Base-by-base conservation (phyloP, 2,329 filamentous ascomycete genomes). In the Cordyceps sp. region DNA sequence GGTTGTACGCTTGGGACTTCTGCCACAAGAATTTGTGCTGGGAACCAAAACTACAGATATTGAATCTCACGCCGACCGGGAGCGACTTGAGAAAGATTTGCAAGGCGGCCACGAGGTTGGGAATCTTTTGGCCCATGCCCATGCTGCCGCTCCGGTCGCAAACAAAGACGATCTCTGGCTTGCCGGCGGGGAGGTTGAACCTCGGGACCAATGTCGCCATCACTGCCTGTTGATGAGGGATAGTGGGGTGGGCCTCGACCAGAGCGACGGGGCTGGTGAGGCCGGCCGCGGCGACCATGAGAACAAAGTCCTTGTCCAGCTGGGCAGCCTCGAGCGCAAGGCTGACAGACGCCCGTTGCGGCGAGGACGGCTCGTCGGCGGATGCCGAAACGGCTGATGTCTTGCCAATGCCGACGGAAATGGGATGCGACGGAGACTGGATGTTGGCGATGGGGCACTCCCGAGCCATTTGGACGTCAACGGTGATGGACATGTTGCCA, bases 61-160 rank as follows among this genome's bases (percentile, higher is more conserved):
- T 80, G 59, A 81, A 81, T 43, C 69, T 69, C 37, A 68, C 58
- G 5, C 73, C 71, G 2, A 73, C 42, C 0, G 73, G 73, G 2
- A 81, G 54, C 0, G 72, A 78, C 45, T 75, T 77, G 35, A 80
- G 53, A 41, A 80, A 79, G 16, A 79, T 55, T 5, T 65, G 61
- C 16, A 80, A 55, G 1, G 73, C 73, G 2, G 61, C 52, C 17
- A 61, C 53, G 4, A 76, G 57, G 21, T 71, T 62, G 1, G 41
- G 38, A 2, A 78, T 77, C 25, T 64, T 67, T 1, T 49, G 45
- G 1, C 28, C 22, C 3, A 48, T 47, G 0, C 26, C 18, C 75
- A 79, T 79, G 36, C 73, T 79, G 0, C 75, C 77, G 34, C 74
- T 80, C 32, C 77, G 66, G 46, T 85, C 79, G 34, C 73, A 77